These are phyloP conservation scores for Nemania diffusa DNA, from an alignment of 2,329 filamentous ascomycete genomes.

Conservation along the genomic window DNA sequence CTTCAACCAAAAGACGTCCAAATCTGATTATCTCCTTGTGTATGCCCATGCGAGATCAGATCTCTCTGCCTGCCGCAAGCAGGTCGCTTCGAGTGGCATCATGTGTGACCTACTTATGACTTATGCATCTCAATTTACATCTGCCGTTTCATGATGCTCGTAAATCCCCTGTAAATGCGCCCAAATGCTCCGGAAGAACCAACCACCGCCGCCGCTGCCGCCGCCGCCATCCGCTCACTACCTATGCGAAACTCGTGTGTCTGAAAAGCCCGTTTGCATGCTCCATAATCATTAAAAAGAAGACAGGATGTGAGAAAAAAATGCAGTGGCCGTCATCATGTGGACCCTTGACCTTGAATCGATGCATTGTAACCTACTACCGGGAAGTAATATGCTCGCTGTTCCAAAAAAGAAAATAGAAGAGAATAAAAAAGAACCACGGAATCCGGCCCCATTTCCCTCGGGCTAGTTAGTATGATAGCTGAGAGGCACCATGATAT, in stretches of 20 bases:
- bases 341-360: not conserved
- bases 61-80: slow-evolving; percentile 5
- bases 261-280: slow-evolving; percentile 39
- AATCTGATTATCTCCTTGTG: slow-evolving; percentile 14
- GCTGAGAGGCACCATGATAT: slow-evolving; percentile 17
- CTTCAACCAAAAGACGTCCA: too few relatives aligned
- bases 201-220: too few relatives aligned
- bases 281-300: slow-evolving; percentile 43
- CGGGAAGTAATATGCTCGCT: not conserved
- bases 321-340: slow-evolving; percentile 6
- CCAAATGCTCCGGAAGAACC: slow-evolving; percentile 35
- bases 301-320: slow-evolving; percentile 17
- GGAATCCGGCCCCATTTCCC: not conserved
- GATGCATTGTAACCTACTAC: slow-evolving; percentile 17
- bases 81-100: slow-evolving; percentile 23
- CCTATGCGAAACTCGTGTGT: slow-evolving; percentile 37
- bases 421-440: not conserved
- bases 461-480: not conserved
- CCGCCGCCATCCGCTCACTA: slow-evolving; percentile 8
- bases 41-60: not conserved
- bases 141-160: slow-evolving; percentile 40
- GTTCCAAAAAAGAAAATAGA: not conserved
- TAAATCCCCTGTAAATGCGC: slow-evolving; percentile 43
- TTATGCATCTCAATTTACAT: slow-evolving; percentile 36
- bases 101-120: not conserved